Evolutionary conservation across 305 asterid genomes (phyloP), one percentile per base, ranked within the genome.

Genomic region (Salvia sclarea): DNA sequence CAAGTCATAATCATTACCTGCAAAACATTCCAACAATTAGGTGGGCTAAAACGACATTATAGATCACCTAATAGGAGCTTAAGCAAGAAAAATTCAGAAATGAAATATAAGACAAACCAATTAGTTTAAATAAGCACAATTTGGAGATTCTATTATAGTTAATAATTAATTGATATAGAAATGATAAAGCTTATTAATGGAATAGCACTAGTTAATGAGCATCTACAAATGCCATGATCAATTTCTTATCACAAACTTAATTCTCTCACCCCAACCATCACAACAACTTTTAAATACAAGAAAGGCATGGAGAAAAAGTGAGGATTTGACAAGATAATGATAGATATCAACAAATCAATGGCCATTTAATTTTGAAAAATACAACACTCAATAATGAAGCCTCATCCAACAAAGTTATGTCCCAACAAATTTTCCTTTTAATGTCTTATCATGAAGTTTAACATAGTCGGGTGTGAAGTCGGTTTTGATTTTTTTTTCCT

Each of bases 231-330:
- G 8, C 38, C 68, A 61, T 61, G 41, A 0, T 13, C 25, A 43
- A 38, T 12, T 40, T 22, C 8, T n/a, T 0, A 8, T 61, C 40
- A 22, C 66, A 20, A 21, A 40, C 10, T 40, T n/a, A n/a, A n/a
- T n/a, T 41, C 12, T 40, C 9, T 43, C 14, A 1, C 38, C 54
- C 20, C 68, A 61, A 61, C 68, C 68, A 61, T 61, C 55, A 41
- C 68, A 61, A 61, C 53, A 3, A 43, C 68, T 61, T 61, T 40
- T 41, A 3, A 40, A 18, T 41, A 13, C 52, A 60, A 13, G 5
- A 20, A 60, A 21, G 3, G 2, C 11, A 21, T 38, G 20, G 21
- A 22, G 1, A 20, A 10, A 21, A 22, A 21, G 64, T 58, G 9
- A 17, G 13, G 20, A 33, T 17, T 35, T 35, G 31, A 8, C 35